A percentile compares a stretch with the other conserved stretches of the same genome.
Evolutionary conservation across 2,329 filamentous ascomycete species (phyloP).

Genomic region (Penicillium sp.): DNA sequence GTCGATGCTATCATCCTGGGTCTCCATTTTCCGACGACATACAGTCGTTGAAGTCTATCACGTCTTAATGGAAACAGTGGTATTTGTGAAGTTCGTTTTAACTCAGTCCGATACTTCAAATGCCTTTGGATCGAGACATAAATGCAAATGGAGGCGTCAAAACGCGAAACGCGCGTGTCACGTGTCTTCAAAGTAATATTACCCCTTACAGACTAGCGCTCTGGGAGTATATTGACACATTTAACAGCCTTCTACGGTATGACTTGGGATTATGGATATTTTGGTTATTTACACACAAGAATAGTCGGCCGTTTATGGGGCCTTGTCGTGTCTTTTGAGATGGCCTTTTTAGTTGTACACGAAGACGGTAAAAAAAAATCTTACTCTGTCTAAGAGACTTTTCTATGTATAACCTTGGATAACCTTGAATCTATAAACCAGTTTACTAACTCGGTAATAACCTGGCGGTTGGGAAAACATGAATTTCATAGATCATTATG

Average conservation of each 20-base stretch:
- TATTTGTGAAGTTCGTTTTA: neutral
- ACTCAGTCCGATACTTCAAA: neutral
- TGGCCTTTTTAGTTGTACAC: no score
- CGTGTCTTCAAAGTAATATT: slow-evolving; percentile 33
- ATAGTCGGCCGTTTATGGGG: no score
- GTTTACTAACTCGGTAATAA: neutral
- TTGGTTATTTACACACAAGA: neutral
- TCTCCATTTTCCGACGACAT: neutral
- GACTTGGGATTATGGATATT: neutral
- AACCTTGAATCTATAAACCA: neutral
- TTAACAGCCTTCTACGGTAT: neutral
- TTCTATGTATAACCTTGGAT: no score
- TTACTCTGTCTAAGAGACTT: no score
- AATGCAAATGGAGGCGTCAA: neutral
- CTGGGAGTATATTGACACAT: neutral
- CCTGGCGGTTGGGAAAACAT: neutral
- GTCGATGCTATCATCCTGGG: slow-evolving; percentile 40
- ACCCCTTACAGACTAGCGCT: slow-evolving; percentile 21
- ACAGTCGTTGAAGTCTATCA: neutral
- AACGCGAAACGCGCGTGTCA: slow-evolving; percentile 32
- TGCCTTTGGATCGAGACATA: neutral
- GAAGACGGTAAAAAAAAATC: no score
- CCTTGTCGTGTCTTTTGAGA: no score
- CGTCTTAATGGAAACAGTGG: neutral
- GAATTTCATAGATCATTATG: neutral